Evolutionary conservation across 1,139 yeast genomes (phyloP).

Genomic region (Geotrichum candidum): DNA sequence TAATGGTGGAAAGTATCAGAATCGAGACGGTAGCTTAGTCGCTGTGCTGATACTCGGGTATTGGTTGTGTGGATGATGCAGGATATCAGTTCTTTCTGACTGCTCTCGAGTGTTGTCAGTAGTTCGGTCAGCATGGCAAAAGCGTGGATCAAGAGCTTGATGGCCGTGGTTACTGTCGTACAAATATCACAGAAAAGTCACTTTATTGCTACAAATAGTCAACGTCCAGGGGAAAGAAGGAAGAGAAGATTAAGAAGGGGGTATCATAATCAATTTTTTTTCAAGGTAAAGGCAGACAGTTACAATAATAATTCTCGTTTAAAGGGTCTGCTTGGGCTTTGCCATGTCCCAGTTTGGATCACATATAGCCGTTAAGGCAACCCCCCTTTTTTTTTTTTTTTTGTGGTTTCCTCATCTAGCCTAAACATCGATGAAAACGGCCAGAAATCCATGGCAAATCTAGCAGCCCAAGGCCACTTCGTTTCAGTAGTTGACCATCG

Average conservation of each 20-base stretch:
- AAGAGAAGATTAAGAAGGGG: not conserved
- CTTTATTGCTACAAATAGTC: not conserved
- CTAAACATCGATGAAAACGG: not conserved
- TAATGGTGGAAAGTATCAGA: not conserved
- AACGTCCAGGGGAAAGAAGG: not conserved
- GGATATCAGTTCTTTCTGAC: constrained; percentile 4
- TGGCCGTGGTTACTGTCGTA: not conserved
- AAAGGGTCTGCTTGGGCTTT: not conserved
- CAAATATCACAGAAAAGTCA: not conserved
- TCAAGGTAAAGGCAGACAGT: not conserved
- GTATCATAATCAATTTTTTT: not conserved
- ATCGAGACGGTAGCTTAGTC: constrained; percentile 5
- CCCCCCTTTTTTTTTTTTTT: not conserved
- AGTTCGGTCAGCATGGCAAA: not conserved
- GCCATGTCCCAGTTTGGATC: not conserved
- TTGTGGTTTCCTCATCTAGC: not conserved
- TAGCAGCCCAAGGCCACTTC: not conserved
- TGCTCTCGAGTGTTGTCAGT: not conserved
- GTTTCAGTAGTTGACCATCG: not conserved
- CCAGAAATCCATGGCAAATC: not conserved
- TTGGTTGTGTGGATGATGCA: constrained; percentile 5
- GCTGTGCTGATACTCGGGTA: constrained; percentile 5
- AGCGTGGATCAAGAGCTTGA: not conserved
- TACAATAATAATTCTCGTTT: not conserved
- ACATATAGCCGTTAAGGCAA: not conserved